Evolutionary conservation across 305 asterid species (phyloP).

Genomic region (Lippia alba): DNA sequence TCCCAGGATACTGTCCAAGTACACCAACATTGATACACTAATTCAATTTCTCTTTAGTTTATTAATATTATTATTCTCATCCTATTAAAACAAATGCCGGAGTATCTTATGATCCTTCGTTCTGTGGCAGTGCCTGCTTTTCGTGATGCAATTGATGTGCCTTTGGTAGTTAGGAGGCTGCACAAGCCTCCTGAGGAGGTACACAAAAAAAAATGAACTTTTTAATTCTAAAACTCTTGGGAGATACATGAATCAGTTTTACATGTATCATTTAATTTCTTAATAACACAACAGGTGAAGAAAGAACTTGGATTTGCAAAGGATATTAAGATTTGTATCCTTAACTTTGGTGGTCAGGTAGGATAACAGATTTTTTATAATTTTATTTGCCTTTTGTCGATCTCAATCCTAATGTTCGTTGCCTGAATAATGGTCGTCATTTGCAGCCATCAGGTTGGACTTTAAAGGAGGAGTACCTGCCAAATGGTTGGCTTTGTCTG

Average conservation of each 20-base stretch:
- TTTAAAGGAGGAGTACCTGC: slow-evolving; percentile 90
- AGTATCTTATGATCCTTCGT: slow-evolving; percentile 32
- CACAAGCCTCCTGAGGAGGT: slow-evolving; percentile 89
- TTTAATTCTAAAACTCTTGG: slow-evolving; percentile 6
- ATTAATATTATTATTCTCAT: not conserved
- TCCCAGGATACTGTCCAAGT: slow-evolving; percentile 99
- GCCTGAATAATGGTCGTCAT: slow-evolving; percentile 10
- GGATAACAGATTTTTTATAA: slow-evolving; percentile 1
- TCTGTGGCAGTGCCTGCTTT: slow-evolving; percentile 91
- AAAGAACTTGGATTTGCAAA: slow-evolving; percentile 79
- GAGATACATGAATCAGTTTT: slow-evolving; percentile 11
- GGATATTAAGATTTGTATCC: slow-evolving; percentile 86
- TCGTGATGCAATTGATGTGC: slow-evolving; percentile 94
- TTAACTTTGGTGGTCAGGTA: slow-evolving; percentile 99
- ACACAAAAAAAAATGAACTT: slow-evolving; percentile 27
- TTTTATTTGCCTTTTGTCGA: not conserved
- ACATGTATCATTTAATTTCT: slow-evolving; percentile 12
- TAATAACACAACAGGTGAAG: slow-evolving; percentile 64
- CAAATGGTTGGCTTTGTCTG: slow-evolving; percentile 97
- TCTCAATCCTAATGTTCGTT: slow-evolving; percentile 22
- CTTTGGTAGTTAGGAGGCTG: slow-evolving; percentile 95
- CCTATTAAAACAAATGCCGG: slow-evolving; percentile 21
- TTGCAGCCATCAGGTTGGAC: slow-evolving; percentile 98
- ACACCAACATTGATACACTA: slow-evolving; percentile 35
- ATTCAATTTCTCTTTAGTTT: not conserved